phyloP scores from a whole-genome alignment of 2,329 filamentous ascomycete genomes.

The Alternaria triticina region DNA sequence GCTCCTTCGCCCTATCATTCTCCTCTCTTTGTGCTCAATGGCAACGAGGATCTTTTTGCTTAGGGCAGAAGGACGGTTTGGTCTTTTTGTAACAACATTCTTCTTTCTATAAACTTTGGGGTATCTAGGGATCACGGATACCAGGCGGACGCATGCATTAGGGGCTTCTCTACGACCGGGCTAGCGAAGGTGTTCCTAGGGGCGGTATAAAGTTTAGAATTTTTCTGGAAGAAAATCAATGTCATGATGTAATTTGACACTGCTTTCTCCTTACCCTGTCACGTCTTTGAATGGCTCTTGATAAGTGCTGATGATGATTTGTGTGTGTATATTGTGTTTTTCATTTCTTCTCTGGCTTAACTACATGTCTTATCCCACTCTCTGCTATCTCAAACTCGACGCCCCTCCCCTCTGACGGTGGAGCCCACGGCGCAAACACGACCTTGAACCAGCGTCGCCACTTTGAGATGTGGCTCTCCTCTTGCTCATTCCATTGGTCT shows the following conservation, averaged over 20 bases:
- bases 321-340: background rate
- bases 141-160: background rate
- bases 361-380: conserved; percentile 34
- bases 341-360: conserved; percentile 10
- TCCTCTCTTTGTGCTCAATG: background rate
- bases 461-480: conserved; percentile 56
- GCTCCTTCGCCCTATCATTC: background rate
- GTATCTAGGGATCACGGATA: conserved; percentile 15
- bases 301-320: background rate
- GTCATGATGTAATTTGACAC: background rate
- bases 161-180: background rate
- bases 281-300: too few species aligned
- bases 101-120: background rate
- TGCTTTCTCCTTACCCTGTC: too few species aligned
- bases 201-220: background rate
- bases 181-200: background rate
- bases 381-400: conserved; percentile 73
- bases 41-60: background rate
- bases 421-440: conserved; percentile 83
- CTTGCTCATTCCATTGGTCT: conserved; percentile 50
- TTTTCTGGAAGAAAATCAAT: background rate
- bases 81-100: conserved; percentile 12
- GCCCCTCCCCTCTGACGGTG: conserved; percentile 59
- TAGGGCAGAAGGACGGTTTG: background rate
- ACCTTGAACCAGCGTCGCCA: conserved; percentile 85